These are phyloP conservation scores for Schwanniomyces etchellsii DNA, from an alignment of 1,139 yeast species.

Conservation along the genomic window DNA sequence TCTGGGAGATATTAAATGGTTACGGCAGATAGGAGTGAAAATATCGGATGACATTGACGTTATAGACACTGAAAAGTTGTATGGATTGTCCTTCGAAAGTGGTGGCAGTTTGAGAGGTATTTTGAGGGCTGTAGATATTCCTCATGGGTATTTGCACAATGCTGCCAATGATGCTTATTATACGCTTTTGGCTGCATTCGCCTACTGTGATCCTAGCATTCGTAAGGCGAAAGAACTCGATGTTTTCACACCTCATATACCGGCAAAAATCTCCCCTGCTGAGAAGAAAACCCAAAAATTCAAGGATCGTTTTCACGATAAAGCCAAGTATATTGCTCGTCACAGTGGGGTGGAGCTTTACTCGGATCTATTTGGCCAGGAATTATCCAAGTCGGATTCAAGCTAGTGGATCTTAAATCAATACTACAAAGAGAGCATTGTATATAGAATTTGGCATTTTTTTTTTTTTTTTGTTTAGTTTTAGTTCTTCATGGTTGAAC, in stretches of 20 bases:
- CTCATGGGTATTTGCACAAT: slow-evolving; percentile 67
- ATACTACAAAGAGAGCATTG: no score
- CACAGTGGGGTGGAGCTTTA: neutral
- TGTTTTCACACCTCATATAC: slow-evolving; percentile 5
- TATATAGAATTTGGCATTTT: no score
- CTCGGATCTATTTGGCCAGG: neutral
- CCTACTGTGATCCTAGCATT: slow-evolving; percentile 47
- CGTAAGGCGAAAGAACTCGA: slow-evolving; percentile 15
- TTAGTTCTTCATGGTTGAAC: no score
- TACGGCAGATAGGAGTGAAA: slow-evolving; percentile 40
- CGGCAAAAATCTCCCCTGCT: slow-evolving; percentile 2
- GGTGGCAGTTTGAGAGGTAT: slow-evolving; percentile 51
- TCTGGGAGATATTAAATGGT: slow-evolving; percentile 54
- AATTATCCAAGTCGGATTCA: no score
- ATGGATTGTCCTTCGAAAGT: slow-evolving; percentile 33
- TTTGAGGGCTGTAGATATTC: slow-evolving; percentile 48
- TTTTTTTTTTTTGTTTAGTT: no score
- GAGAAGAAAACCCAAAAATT: slow-evolving; percentile 3
- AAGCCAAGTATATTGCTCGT: neutral
- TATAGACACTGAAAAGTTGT: slow-evolving; percentile 53
- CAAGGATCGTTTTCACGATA: neutral
- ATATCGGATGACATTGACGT: slow-evolving; percentile 27
- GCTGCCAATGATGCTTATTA: slow-evolving; percentile 82
- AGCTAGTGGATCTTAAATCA: no score
- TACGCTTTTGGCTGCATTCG: slow-evolving; percentile 53